Evolutionary conservation across 331 rosid species (phyloP).

Genomic region (Acacia concinna): DNA sequence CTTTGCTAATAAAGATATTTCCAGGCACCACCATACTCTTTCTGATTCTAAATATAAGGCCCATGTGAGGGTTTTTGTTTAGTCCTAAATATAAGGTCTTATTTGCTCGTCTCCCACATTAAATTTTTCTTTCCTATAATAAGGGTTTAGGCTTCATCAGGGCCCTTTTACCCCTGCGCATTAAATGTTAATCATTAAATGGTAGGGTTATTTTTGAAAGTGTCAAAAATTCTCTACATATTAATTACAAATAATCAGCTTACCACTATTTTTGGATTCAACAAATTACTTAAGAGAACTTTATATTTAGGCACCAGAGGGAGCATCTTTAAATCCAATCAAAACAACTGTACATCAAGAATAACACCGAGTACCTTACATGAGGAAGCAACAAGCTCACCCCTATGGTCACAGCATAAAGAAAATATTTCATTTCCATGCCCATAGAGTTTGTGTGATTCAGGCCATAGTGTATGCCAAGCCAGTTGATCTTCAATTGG

Average conservation of each 20-base stretch:
- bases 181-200: neutral
- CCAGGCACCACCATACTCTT: neutral
- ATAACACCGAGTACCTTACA: constrained; percentile 71
- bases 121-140: neutral
- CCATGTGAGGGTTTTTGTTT: neutral
- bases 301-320: neutral
- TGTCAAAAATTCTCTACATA: neutral
- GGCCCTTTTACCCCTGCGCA: neutral
- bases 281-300: neutral
- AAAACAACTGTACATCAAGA: constrained; percentile 18
- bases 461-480: constrained; percentile 99
- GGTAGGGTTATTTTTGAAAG: neutral
- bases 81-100: neutral
- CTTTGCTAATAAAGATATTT: neutral
- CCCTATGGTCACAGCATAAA: constrained; percentile 79
- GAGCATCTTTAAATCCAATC: neutral
- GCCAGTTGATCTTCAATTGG: constrained; percentile 97
- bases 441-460: constrained; percentile 95
- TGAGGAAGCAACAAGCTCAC: constrained; percentile 90
- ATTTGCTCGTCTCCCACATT: neutral
- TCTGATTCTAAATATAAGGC: neutral
- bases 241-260: neutral
- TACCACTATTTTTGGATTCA: neutral
- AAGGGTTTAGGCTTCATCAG: neutral
- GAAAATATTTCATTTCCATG: constrained; percentile 95